Evolutionary conservation across 2,329 filamentous ascomycete species (phyloP), one percentile per base, ranked within the genome.

Genomic region (Lecanicillium sp.): DNA sequence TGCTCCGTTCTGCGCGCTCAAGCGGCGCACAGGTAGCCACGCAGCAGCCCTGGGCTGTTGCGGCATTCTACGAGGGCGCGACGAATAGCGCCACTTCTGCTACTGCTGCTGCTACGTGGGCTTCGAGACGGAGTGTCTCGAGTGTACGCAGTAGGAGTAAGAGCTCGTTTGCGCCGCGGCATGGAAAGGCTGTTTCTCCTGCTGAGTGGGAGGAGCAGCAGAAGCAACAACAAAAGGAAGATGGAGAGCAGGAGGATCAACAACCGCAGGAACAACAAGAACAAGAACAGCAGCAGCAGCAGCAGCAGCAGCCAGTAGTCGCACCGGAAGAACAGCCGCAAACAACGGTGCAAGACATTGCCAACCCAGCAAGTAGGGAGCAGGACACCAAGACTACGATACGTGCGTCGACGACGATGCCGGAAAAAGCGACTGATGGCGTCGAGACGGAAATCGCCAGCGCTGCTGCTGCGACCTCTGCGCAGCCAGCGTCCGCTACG

Each of bases 121-220:
- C 58, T 54, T 75, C 59, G 54, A 65, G 60, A 55, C 63, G 49
- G 58, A 11, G 22, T 11, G 22, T 11, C 22, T 25, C 29, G 12
- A 28, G 35, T 5, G 54, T 55, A 0, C 50, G 51, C 25, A 51
- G 55, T 13, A 29, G 35, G 16, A 33, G 37, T 56, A 61, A 50
- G 57, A 66, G 51, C 55, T 70, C 43, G 49, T 75, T 77, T 49
- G 67, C 71, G 33, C 65, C 65, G 38, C 61, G 78, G 37, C 73
- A 77, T 52, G 78, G 78, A 32, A 80, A 75, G 48, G 78, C 71
- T 3, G 68, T 81, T 28, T 75, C 78, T 49, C 77, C 75, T 9
- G 51, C 62, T 5, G 53, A 62, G 22, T 48, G 51, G 42, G 49
- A 50, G 17, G 46, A 45, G 33, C n/a, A 32, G 17, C 31, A 38